Conservation (phyloP, 805 yeast species). For the Grigorovia jiainica region DNA sequence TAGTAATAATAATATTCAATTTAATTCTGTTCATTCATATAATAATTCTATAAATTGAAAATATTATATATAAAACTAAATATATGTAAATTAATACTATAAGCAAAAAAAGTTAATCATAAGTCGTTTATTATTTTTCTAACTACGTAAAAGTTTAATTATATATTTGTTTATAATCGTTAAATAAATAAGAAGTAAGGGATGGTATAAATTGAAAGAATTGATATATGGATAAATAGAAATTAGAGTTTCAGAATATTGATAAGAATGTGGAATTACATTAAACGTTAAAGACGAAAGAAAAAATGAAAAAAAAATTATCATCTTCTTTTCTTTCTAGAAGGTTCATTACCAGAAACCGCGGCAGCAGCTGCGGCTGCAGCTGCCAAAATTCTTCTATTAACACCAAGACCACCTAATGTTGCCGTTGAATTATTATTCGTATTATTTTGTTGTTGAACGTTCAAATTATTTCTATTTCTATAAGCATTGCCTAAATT, state of each 20-base stretch:
- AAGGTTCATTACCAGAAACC: slow-evolving; percentile 26
- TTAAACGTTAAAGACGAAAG: too few relatives aligned
- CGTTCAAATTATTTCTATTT: slow-evolving; percentile 11
- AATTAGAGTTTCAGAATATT: too few relatives aligned
- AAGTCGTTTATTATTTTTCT: neutral
- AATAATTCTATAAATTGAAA: too few relatives aligned
- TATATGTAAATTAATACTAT: neutral
- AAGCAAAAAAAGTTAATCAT: neutral
- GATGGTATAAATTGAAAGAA: too few relatives aligned
- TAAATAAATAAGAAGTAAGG: too few relatives aligned
- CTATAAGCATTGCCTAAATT: slow-evolving; percentile 21
- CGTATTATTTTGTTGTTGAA: slow-evolving; percentile 16
- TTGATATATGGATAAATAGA: too few relatives aligned
- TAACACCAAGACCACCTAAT: slow-evolving; percentile 28
- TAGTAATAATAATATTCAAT: too few relatives aligned
- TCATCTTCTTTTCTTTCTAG: slow-evolving; percentile 23
- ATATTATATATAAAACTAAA: neutral
- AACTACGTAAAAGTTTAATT: too few relatives aligned
- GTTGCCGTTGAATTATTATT: slow-evolving; percentile 19
- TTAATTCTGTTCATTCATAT: too few relatives aligned
- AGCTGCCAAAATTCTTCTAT: slow-evolving; percentile 29
- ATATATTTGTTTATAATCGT: too few relatives aligned
- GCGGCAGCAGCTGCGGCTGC: slow-evolving; percentile 34
- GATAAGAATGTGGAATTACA: too few relatives aligned
- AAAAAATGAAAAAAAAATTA: neutral